Base-by-base conservation (phyloP, 768 basidiomycete genomes). In the Boletus rubropictus region DNA sequence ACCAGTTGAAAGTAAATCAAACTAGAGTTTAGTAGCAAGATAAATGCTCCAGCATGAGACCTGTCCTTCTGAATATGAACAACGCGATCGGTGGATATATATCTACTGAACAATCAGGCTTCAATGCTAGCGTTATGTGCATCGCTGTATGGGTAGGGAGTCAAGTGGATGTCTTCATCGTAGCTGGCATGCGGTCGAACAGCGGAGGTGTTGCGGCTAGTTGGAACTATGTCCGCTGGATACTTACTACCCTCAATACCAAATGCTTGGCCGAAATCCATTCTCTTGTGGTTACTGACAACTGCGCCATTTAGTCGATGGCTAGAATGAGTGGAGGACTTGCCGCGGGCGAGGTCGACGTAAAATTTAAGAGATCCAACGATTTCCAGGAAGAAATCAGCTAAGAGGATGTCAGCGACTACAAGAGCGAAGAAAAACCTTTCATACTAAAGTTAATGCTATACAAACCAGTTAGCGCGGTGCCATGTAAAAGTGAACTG, bases 371-470 rank as follows among this genome's bases (percentile, higher is more conserved):
- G 49, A 3, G 86, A 87, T 47, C 69, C 63, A 25, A 60, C 59
- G 17, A 90, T 89, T 65, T 93, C 90, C 39, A 66, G 37, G 1
- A 62, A 53, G 57, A 90, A 89, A 59, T 91, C 88, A 51, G 68
- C 82, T 84, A 45, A 28, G 37, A 36, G 43, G 5, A 37, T 15
- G 45, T 58, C 29, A 58, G 50, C 41, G 40, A 12, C 12, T 44
- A 21, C 29, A 48, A 1, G 34, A n/a, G 15, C 22, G 22, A 41
- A 27, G 36, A 33, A 7, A 36, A 27, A 17, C 11, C 12, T 18
- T 35, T 49, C 76, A 43, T 59, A 78, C 76, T 49, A 44, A 65
- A 70, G 55, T 78, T 78, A 54, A 78, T 68, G 48, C 76, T 74
- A 36, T 35, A 18, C 27, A 39, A n/a, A 34, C 35, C 14, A 4